Conservation (phyloP, 1,284 basidiomycete species). For the Sanghuangporus sanghuang region DNA sequence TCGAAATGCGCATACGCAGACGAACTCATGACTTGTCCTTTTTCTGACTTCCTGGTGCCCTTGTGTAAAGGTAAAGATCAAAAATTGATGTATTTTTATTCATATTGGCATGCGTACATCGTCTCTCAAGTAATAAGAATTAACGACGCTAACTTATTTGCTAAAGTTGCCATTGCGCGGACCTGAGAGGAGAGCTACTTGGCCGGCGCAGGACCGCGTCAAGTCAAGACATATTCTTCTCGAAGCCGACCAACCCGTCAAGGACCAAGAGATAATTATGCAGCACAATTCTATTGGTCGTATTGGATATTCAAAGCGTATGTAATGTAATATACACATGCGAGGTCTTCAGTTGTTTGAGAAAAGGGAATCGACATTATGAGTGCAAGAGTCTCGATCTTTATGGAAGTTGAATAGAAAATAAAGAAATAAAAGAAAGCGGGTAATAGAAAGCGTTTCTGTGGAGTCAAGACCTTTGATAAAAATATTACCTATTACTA, state of each 20-base stretch:
- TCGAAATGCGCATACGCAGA: background rate
- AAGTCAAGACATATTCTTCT: slow-evolving; percentile 20
- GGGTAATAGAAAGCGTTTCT: too few species aligned
- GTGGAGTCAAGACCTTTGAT: too few species aligned
- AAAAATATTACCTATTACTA: too few species aligned
- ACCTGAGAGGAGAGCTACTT: slow-evolving; percentile 10
- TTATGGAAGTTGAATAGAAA: too few species aligned
- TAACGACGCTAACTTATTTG: background rate
- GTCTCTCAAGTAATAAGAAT: background rate
- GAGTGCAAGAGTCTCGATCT: too few species aligned
- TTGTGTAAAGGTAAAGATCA: background rate
- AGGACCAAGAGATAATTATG: background rate
- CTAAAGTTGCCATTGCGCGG: background rate
- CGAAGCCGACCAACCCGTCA: background rate
- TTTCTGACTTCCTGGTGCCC: background rate
- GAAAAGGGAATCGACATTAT: background rate
- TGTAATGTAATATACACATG: background rate
- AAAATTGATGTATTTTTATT: too few species aligned
- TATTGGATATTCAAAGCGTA: background rate
- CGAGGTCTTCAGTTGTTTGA: background rate
- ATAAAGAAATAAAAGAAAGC: too few species aligned
- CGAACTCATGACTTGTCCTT: background rate
- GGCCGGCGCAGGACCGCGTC: too few species aligned
- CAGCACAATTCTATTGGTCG: background rate
- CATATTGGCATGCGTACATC: background rate